These are phyloP conservation scores for Ephemerocybe angulata DNA, from an alignment of 768 basidiomycete genomes.

Conservation along the genomic window DNA sequence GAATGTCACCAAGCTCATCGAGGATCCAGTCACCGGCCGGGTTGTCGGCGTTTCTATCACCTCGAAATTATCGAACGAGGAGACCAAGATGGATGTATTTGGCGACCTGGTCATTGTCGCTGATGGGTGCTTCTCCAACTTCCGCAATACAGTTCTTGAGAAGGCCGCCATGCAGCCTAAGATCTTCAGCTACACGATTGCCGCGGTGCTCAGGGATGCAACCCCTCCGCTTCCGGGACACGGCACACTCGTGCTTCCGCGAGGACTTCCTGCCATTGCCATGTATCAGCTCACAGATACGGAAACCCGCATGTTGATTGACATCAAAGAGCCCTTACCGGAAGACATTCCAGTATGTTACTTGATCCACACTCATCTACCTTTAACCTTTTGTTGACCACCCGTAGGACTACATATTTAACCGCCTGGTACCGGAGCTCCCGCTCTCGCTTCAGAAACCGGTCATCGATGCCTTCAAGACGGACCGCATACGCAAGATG, in stretches of 20 bases:
- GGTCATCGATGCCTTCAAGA: conserved; percentile 64
- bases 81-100: conserved; percentile 46
- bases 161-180: conserved; percentile 44
- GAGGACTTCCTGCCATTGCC: conserved; percentile 81
- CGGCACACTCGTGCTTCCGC: conserved; percentile 80
- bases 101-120: conserved; percentile 85
- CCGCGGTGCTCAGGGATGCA: conserved; percentile 76
- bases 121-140: conserved; percentile 94
- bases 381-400: conserved; percentile 3
- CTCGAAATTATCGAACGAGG: conserved; percentile 1
- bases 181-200: conserved; percentile 78
- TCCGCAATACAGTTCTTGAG: conserved; percentile 66
- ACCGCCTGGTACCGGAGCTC: conserved; percentile 74
- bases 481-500: conserved; percentile 85
- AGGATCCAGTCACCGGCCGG: conserved; percentile 42
- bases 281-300: conserved; percentile 86
- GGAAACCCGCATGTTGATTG: conserved; percentile 92
- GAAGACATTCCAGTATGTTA: conserved; percentile 67
- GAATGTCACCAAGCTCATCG: conserved; percentile 72
- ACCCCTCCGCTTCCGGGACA: conserved; percentile 70
- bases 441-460: conserved; percentile 67
- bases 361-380: not conserved
- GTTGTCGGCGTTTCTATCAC: conserved; percentile 69
- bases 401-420: conserved; percentile 60
- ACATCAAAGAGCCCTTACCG: conserved; percentile 81